A percentile compares a stretch with the other conserved stretches of the same genome.
Conservation (phyloP, 2,329 filamentous ascomycete genomes). For the Dactylellina parvicollis region DNA sequence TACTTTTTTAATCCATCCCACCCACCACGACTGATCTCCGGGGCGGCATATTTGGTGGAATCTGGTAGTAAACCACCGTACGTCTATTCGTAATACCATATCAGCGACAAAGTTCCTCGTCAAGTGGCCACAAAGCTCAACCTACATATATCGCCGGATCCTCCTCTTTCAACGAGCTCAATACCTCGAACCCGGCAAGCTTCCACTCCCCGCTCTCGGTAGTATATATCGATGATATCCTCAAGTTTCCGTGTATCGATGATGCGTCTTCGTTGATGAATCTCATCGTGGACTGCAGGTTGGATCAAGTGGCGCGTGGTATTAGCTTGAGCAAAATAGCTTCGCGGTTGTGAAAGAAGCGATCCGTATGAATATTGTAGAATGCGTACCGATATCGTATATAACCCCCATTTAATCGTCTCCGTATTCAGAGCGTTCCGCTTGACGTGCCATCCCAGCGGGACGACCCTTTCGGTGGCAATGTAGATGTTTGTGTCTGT, state of each 20-base stretch:
- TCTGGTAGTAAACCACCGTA: conserved; percentile 90
- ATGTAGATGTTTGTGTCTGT: conserved; percentile 96
- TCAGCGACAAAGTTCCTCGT: neutral
- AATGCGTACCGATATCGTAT: conserved; percentile 82
- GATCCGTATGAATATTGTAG: too few relatives aligned
- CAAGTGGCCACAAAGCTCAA: neutral
- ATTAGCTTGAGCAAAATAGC: too few relatives aligned
- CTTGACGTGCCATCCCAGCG: conserved; percentile 88
- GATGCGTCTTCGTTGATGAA: conserved; percentile 95
- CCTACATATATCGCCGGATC: conserved; percentile 86
- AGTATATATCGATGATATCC: conserved; percentile 87
- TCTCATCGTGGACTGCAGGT: conserved; percentile 82
- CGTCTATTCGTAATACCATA: conserved; percentile 66
- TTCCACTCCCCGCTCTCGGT: conserved; percentile 99
- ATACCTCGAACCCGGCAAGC: conserved; percentile 87
- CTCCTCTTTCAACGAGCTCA: conserved; percentile 96
- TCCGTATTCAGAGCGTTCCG: conserved; percentile 87
- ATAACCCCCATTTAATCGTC: conserved; percentile 95
- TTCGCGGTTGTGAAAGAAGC: too few relatives aligned
- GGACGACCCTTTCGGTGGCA: conserved; percentile 87
- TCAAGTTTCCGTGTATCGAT: conserved; percentile 88
- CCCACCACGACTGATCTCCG: conserved; percentile 84
- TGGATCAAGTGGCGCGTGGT: too few relatives aligned
- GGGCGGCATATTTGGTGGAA: conserved; percentile 82
- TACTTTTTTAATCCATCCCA: conserved; percentile 90